Percentiles rank a stretch among this genome's conserved stretches.
Evolutionary conservation across 2,329 filamentous ascomycete genomes (phyloP).

Genomic region (Thermochaetoides dissita): DNA sequence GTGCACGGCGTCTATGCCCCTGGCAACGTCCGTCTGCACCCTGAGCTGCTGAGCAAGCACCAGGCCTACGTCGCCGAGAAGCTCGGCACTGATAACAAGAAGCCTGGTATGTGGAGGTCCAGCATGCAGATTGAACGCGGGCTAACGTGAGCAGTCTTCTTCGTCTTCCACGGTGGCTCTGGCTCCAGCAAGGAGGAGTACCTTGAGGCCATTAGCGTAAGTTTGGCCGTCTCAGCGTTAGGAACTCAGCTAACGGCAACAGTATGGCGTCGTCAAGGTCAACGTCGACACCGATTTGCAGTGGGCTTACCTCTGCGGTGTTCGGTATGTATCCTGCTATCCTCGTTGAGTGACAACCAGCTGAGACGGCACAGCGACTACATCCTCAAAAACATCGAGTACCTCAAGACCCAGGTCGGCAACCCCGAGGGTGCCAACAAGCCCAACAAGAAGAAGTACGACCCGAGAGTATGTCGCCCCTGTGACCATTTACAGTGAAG

Average conservation of each 20-base stretch:
- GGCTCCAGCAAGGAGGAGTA: constrained; percentile 87
- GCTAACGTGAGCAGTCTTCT: constrained; percentile 49
- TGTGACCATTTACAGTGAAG: background rate
- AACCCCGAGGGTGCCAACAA: constrained; percentile 90
- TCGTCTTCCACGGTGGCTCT: constrained; percentile 98
- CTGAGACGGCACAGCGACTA: constrained; percentile 44
- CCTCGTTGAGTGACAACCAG: background rate
- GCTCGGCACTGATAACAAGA: constrained; percentile 55
- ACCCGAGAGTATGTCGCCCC: constrained; percentile 62
- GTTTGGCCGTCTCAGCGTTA: background rate
- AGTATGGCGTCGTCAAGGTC: constrained; percentile 84
- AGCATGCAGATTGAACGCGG: background rate
- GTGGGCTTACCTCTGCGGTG: constrained; percentile 81
- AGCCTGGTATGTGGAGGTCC: constrained; percentile 45
- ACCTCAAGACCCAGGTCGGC: constrained; percentile 72
- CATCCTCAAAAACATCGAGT: constrained; percentile 88
- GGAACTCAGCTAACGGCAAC: background rate
- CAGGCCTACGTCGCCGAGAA: constrained; percentile 81
- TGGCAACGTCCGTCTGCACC: constrained; percentile 83
- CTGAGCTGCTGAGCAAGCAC: constrained; percentile 92
- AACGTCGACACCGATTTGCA: constrained; percentile 98
- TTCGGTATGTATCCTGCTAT: constrained; percentile 37
- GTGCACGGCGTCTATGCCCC: constrained; percentile 99
- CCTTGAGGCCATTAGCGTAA: constrained; percentile 55
- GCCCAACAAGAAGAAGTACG: constrained; percentile 97